Base-by-base conservation (phyloP, 2,329 filamentous ascomycete species). In the Cercospora sp. region DNA sequence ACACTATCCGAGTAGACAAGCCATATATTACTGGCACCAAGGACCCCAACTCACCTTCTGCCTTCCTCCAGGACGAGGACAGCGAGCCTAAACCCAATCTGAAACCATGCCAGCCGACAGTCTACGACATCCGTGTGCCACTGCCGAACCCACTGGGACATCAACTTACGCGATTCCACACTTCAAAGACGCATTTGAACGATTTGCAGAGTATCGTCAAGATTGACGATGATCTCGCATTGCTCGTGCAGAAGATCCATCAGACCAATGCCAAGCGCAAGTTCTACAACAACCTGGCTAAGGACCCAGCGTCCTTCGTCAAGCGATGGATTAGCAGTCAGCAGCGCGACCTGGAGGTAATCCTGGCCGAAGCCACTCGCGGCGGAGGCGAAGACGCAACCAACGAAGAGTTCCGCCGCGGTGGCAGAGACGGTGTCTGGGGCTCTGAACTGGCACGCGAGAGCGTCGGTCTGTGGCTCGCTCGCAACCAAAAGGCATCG, bases 1-100 rank as follows among this genome's bases (percentile, higher is more conserved):
- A 97, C 82, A 99, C 94, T 8, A 95, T 99, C 77, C 92, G 94
- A 68, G 91, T 97, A 49, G 95, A 99, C 79, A 81, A 82, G 70
- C 76, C 80, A 67, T 84, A 85, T 74, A 81, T 83, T 66, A 76
- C 77, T 3, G 80, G 81, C 26, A 86, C 92, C 75, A 88, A 90
- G 8, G 94, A 94, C 76, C 90, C 94, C 77, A 78, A 75, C 45
- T 63, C 73, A 49, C 78, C 66, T 89, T 88, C 73, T 82, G 62
- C 62, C 3, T 65, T 65, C 37, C 53, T 65, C 0, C 51, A 65
- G 1, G 62, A 65, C 10, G 89, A 66, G 24, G 69, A 68, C 5
- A 68, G 61, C 7, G 70, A 69, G 8, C 51, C 59, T 9, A 58
- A 65, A 5, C 64, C 64, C 32, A 61, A 67, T 8, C 61, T 66